Conservation (phyloP, 352 stramenopile genomes). For the Peronospora tabacina region DNA sequence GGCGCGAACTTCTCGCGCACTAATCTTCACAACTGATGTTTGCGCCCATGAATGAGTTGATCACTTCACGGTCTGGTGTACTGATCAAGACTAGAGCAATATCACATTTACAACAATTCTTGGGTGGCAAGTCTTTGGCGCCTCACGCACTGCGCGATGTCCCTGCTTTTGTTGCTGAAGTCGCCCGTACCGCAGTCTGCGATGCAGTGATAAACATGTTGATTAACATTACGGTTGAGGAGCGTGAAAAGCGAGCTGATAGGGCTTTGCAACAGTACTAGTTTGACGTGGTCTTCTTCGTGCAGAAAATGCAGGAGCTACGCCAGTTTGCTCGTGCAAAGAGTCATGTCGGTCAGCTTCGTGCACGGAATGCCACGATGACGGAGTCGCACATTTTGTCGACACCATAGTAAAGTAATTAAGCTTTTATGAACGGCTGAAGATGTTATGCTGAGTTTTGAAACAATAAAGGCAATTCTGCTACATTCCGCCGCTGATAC, state of each 20-base stretch:
- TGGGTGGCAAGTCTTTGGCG: slow-evolving; percentile 28
- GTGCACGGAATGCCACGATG: too few relatives aligned
- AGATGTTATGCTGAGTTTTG: too few relatives aligned
- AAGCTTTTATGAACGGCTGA: too few relatives aligned
- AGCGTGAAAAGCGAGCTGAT: slow-evolving; percentile 28
- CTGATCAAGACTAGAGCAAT: slow-evolving; percentile 24
- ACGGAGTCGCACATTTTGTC: too few relatives aligned
- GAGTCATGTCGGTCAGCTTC: slow-evolving; percentile 8
- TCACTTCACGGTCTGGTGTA: slow-evolving; percentile 35
- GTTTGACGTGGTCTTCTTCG: slow-evolving; percentile 58
- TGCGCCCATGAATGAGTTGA: slow-evolving; percentile 59
- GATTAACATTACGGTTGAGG: slow-evolving; percentile 17
- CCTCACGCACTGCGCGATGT: slow-evolving; percentile 29
- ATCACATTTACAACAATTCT: slow-evolving; percentile 26
- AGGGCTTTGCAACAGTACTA: slow-evolving; percentile 50
- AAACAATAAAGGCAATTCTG: too few relatives aligned
- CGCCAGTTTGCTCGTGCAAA: slow-evolving; percentile 29
- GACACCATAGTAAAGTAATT: too few relatives aligned
- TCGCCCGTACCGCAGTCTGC: slow-evolving; percentile 35
- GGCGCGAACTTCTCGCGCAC: slow-evolving; percentile 33
- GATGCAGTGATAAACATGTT: slow-evolving; percentile 34
- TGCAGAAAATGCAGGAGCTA: slow-evolving; percentile 43
- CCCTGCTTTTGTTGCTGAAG: slow-evolving; percentile 35
- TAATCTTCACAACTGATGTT: slow-evolving; percentile 50
- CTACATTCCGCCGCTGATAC: too few relatives aligned